Percentiles rank a stretch among this genome's conserved stretches.
Evolutionary conservation across 2,329 filamentous ascomycete genomes (phyloP).

Genomic region (Sclerotinia trifoliorum): DNA sequence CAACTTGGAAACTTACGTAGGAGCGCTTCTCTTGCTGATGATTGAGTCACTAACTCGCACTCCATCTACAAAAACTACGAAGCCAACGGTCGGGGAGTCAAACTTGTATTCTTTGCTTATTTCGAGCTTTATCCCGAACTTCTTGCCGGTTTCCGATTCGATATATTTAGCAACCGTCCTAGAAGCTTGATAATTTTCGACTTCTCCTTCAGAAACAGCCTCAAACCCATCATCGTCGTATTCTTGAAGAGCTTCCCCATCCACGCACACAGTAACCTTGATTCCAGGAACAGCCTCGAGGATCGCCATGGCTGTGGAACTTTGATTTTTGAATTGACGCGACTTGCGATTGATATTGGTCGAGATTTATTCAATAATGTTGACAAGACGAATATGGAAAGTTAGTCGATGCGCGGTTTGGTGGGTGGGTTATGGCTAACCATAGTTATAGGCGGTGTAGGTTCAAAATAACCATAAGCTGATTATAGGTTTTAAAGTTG

Average conservation of each 20-base stretch:
- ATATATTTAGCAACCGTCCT: conserved; percentile 15
- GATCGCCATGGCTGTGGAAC: not conserved
- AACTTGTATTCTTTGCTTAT: not conserved
- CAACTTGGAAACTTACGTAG: not conserved
- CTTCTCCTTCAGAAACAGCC: not conserved
- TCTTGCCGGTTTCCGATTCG: not conserved
- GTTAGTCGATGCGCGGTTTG: no score
- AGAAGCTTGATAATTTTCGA: conserved; percentile 4
- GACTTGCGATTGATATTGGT: not conserved
- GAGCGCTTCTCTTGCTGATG: not conserved
- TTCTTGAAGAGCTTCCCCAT: not conserved
- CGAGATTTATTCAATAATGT: not conserved
- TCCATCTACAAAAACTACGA: not conserved
- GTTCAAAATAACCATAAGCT: no score
- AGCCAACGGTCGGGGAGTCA: not conserved
- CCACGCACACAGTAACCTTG: conserved; percentile 5
- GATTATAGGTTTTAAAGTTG: no score
- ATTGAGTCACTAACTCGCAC: rapidly evolving
- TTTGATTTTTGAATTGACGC: no score
- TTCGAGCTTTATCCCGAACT: not conserved
- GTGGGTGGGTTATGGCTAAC: no score
- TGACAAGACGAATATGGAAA: not conserved
- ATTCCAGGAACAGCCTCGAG: not conserved
- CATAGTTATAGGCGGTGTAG: no score
- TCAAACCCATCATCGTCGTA: conserved; percentile 18